Evolutionary conservation across 441 rosid genomes (phyloP), one percentile per base, ranked within the genome.

Genomic region (Gossypium schwendimanii): DNA sequence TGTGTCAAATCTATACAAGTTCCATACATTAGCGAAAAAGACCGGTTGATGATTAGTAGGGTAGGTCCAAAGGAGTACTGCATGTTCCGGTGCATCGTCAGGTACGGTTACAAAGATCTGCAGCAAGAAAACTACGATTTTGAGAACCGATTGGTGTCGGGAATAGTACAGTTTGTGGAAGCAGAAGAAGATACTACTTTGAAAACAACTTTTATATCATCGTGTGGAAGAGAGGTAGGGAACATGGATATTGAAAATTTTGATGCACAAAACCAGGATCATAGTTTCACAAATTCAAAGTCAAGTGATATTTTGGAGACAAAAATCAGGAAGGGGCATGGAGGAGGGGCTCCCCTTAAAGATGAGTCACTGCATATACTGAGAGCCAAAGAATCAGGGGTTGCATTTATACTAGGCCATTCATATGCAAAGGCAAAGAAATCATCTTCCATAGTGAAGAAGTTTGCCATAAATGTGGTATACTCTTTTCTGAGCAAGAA

Each of bases 401-500:
- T 90, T n/a, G 74, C 89, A 4, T 88, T 88, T 74, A 88, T 90
- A 63, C 44, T 87, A 21, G 91, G 93, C 62, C 87, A 82, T 60
- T 87, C 92, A 1, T 64, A 85, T 1, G 93, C 88, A 0, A 83
- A 81, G 83, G 90, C 89, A 5, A 88, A 83, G 70, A 84, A 88
- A 75, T 75, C 90, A 52, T 88, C 91, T 26, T 81, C 88, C 14
- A 31, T 88, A 49, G 14, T 88, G 69, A 88, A 90, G 88, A 90
- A 83, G 75, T 12, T 88, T 21, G 86, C 85, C 0, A 87, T 90
- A 28, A 69, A 90, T 67, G 76, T 77, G 23, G 85, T 85, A 67
- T 90, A 78, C 73, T 80, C 85, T 41, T 90, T 90, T 26, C 77
- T 88, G 79, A 88, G 89, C 82, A 87, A 85, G 59, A 90, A 90